Evolutionary conservation across 495 filamentous ascomycete genomes (phyloP), one percentile per base, ranked within the genome.

Genomic region (Cladorrhinum samala): DNA sequence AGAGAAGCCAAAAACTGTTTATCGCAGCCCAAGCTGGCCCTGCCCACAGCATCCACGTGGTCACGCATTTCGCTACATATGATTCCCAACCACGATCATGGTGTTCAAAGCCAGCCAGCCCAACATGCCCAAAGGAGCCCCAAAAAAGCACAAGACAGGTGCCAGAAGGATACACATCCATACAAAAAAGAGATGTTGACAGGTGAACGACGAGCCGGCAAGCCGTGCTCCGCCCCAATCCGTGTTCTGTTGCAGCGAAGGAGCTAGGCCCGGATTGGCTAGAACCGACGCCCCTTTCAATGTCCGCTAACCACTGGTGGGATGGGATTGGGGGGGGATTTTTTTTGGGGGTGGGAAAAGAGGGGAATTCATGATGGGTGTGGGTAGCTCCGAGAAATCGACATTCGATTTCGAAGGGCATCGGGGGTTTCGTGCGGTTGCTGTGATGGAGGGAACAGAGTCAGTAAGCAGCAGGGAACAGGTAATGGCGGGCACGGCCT

Each of bases 211-310:
- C 24, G 20, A 27, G 45, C 45, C 45, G 45, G 5, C 45, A 8
- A 25, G 45, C 45, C 45, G 39, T 30, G 38, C 39, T 45, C 40
- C 50, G 39, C 39, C 50, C 42, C 50, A 43, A 39, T 44, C 25
- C 33, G 50, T 52, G 50, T 52, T 52, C 50, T 44, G 50, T 5
- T 52, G 50, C 50, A 44, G 24, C 20, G 50, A 20, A n/a, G 50
- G 50, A 38, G 50, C 50, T 52, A 52, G 42, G 19, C 50, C 40
- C n/a, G 21, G 9, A 9, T n/a, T 4, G 50, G 27, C 39, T 52
- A 52, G 39, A 17, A 17, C 3, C 13, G 36, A 17, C 40, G 13
- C 45, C 13, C 45, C 24, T 47, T 47, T 33, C 27, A 33, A 33
- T 33, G 27, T 33, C 27, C 27, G n/a, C n/a, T n/a, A n/a, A 33